Percentiles rank a stretch among this genome's conserved stretches.
phyloP scores from a whole-genome alignment of 1,284 basidiomycete genomes.

The Ganoderma lingzhi region DNA sequence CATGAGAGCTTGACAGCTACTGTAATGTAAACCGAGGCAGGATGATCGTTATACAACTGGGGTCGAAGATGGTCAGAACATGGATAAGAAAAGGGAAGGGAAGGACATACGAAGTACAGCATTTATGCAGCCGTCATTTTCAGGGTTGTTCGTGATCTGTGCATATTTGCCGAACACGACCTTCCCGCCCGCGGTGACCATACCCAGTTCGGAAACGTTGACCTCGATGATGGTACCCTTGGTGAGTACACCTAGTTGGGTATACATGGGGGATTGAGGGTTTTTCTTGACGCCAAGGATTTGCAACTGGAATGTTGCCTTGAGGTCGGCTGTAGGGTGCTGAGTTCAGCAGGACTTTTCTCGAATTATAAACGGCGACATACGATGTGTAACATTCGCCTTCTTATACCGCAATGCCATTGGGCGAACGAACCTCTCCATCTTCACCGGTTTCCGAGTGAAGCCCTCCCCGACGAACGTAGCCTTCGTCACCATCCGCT shows the following conservation, averaged over 20 bases:
- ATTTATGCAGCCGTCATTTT: slow-evolving; percentile 97
- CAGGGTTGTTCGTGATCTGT: slow-evolving; percentile 96
- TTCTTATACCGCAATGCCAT: slow-evolving; percentile 99
- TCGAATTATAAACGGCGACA: slow-evolving; percentile 42
- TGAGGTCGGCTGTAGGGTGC: slow-evolving; percentile 80
- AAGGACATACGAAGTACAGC: slow-evolving; percentile 81
- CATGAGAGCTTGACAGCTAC: slow-evolving; percentile 8
- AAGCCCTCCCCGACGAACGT: slow-evolving; percentile 99
- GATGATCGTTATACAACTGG: slow-evolving; percentile 28
- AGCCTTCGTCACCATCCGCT: slow-evolving; percentile 99
- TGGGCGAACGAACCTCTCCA: slow-evolving; percentile 97
- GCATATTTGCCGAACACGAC: slow-evolving; percentile 93
- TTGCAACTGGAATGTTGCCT: slow-evolving; percentile 98
- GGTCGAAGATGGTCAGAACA: neutral
- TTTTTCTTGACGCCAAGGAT: slow-evolving; percentile 99
- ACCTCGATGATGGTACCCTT: slow-evolving; percentile 99
- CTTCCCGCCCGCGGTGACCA: slow-evolving; percentile 99
- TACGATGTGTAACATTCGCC: slow-evolving; percentile 98
- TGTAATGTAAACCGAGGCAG: neutral
- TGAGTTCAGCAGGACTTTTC: slow-evolving; percentile 13
- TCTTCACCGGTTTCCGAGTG: slow-evolving; percentile 98
- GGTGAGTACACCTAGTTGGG: slow-evolving; percentile 94
- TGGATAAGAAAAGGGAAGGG: neutral
- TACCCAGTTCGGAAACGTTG: slow-evolving; percentile 96
- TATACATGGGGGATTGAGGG: slow-evolving; percentile 98